Percentiles rank a stretch among this genome's conserved stretches.
phyloP scores from a whole-genome alignment of 73 alveolate genomes.

The Tetrahymena thermophila region DNA sequence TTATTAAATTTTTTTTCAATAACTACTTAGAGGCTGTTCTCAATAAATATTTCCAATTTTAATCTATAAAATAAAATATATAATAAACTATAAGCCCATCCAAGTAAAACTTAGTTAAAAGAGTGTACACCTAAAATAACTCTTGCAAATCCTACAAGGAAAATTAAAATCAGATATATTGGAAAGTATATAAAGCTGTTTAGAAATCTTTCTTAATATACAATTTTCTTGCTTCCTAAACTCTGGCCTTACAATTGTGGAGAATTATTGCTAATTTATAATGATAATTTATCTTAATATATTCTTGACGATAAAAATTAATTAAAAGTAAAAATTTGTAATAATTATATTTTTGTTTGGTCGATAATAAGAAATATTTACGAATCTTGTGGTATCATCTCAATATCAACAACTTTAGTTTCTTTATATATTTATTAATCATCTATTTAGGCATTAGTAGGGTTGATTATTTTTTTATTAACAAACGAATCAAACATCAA shows the following conservation, averaged over 20 bases:
- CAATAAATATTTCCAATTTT: background rate
- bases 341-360: too few relatives aligned
- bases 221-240: background rate
- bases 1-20: background rate
- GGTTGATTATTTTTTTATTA: background rate
- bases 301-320: too few relatives aligned
- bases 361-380: too few relatives aligned
- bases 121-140: slow-evolving; percentile 35
- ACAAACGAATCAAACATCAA: slow-evolving; percentile 4
- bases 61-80: background rate
- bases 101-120: slow-evolving; percentile 20
- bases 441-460: background rate
- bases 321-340: too few relatives aligned
- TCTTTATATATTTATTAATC: background rate
- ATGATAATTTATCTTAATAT: too few relatives aligned
- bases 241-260: background rate
- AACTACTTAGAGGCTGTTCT: background rate
- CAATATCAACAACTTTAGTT: background rate
- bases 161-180: background rate
- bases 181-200: background rate
- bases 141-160: slow-evolving; percentile 30
- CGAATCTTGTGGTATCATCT: background rate
- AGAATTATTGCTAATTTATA: background rate
- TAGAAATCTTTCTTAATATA: background rate
- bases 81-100: slow-evolving; percentile 12